Evolutionary conservation across 2,329 filamentous ascomycete genomes (phyloP).

Genomic region (Ophiocordyceps sinensis): DNA sequence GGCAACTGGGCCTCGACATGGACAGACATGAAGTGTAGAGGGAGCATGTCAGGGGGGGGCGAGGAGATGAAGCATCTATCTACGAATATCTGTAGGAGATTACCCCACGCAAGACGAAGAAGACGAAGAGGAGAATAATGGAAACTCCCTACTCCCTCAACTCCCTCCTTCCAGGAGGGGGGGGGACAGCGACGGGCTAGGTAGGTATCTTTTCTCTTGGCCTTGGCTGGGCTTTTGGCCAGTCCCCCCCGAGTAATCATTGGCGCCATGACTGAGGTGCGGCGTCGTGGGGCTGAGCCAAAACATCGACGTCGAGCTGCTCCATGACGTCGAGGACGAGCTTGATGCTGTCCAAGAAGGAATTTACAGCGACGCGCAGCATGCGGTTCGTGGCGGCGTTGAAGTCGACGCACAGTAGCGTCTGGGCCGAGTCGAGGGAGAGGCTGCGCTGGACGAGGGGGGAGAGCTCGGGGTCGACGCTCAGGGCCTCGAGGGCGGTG

Average conservation of each 20-base stretch:
- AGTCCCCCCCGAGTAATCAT: no score
- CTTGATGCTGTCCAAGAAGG: slow-evolving; percentile 81
- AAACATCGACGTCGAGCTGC: slow-evolving; percentile 72
- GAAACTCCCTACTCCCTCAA: no score
- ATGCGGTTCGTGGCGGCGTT: slow-evolving; percentile 87
- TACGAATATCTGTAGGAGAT: background rate
- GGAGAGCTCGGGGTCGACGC: slow-evolving; percentile 82
- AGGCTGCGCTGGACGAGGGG: slow-evolving; percentile 65
- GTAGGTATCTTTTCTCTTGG: no score
- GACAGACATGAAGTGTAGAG: background rate
- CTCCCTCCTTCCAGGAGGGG: no score
- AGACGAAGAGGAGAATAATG: background rate
- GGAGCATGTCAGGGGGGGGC: no score
- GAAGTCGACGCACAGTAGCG: slow-evolving; percentile 60
- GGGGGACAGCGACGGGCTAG: no score
- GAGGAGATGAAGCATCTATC: background rate
- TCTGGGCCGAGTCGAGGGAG: slow-evolving; percentile 26
- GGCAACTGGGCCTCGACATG: background rate
- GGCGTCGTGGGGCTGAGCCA: slow-evolving; percentile 23
- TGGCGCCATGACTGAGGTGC: background rate
- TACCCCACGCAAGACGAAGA: background rate
- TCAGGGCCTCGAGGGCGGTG: slow-evolving; percentile 59
- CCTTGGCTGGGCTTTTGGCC: no score
- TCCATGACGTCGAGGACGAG: slow-evolving; percentile 83
- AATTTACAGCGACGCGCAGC: slow-evolving; percentile 90